Evolutionary conservation across 441 rosid genomes (phyloP).

Genomic region (Pelargonium australe): DNA sequence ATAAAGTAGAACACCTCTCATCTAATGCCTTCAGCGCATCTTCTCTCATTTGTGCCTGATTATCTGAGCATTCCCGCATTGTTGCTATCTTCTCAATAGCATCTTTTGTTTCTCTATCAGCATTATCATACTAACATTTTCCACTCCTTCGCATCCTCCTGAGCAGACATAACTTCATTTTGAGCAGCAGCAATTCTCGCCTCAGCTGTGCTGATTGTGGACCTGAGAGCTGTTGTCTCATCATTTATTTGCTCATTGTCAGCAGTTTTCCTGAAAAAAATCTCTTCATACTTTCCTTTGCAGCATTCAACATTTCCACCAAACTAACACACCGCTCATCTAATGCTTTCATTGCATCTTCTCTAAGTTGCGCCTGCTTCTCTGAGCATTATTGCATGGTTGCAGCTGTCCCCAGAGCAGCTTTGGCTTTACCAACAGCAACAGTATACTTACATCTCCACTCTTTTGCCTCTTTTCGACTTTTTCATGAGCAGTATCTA

Average conservation of each 20-base stretch:
- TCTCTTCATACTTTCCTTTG: conserved; percentile 37
- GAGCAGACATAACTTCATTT: conserved; percentile 76
- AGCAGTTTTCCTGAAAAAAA: conserved; percentile 51
- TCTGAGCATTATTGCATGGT: conserved; percentile 64
- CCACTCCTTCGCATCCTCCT: conserved; percentile 93
- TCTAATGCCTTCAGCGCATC: conserved; percentile 56
- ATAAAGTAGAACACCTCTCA: too few species aligned
- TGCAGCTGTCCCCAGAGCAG: conserved; percentile 92
- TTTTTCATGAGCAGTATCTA: conserved; percentile 90
- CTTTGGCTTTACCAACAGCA: conserved; percentile 80
- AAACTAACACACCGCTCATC: too few species aligned
- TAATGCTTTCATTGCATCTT: conserved; percentile 65
- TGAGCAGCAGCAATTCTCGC: conserved; percentile 91
- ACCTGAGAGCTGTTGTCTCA: conserved; percentile 66
- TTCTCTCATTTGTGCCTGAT: conserved; percentile 78
- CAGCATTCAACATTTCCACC: too few species aligned
- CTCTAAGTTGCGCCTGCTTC: conserved; percentile 80
- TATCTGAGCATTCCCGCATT: conserved; percentile 67
- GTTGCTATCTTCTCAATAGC: conserved; percentile 91
- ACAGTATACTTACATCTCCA: conserved; percentile 88
- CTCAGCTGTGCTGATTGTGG: conserved; percentile 84
- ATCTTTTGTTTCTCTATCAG: conserved; percentile 79
- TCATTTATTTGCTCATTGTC: conserved; percentile 62
- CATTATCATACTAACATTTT: conserved; percentile 73
- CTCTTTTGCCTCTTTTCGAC: conserved; percentile 85